Evolutionary conservation across 2,329 filamentous ascomycete genomes (phyloP), one percentile per base, ranked within the genome.

Genomic region (Lecanicillium sp.): DNA sequence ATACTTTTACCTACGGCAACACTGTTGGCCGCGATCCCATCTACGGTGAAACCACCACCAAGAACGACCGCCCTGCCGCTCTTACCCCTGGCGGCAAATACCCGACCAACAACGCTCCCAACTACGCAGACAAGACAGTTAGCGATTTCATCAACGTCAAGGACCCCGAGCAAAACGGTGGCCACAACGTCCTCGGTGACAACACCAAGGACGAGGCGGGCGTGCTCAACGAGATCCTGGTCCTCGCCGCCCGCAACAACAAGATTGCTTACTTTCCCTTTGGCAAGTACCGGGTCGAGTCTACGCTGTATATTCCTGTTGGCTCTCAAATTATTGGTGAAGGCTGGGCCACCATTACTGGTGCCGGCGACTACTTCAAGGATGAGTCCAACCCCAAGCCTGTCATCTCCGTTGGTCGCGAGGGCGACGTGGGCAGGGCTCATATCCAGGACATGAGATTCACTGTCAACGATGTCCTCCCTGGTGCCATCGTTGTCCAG

Each of bases 321-420:
- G 68, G 69, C 11, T 69, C 71, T 7, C 62, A 63, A 3, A 66
- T 80, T 22, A 61, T 75, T 10, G 77, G 77, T 14, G 72, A 79
- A 53, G 65, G 66, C 5, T 74, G 71, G 62, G 64, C 72, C 11
- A 61, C 62, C 4, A 69, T 72, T 50, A 66, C 61, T 15, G 72
- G 61, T 3, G 55, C 54, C 5, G 74, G 74, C 9, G 30, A 40
- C 32, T 49, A 39, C 47, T 41, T 62, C 57, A 30, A 78, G 71
- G 52, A 59, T 51, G 37, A 57, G 68, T 40, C 52, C 58, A 58
- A 57, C 30, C 74, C 76, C 0, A 56, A 57, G 30, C 60, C 70
- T 2, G 35, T 41, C 15, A 37, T 43, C n/a, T 37, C 40, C 27
- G 37, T 43, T 34, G 41, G 41, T 30, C 37, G 31, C 37, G 40